phyloP scores from a whole-genome alignment of 208 protist genomes.

The Leishmania tropica region DNA sequence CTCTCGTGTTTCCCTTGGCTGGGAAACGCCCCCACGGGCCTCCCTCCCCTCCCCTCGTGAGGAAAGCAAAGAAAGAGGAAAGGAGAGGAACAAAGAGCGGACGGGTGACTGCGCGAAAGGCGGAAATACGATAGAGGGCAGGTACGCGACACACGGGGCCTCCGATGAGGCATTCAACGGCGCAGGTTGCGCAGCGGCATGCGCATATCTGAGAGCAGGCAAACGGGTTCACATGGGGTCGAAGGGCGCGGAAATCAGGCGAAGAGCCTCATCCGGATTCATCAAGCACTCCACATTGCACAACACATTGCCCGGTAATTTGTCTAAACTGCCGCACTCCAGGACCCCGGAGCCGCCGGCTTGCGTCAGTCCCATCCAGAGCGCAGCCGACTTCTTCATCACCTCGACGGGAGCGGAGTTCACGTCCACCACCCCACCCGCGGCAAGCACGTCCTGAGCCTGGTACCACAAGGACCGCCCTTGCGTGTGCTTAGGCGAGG shows the following conservation, averaged over 20 bases:
- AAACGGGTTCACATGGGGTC: background rate
- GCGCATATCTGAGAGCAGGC: no score
- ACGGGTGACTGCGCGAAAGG: background rate
- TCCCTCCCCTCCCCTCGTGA: background rate
- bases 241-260: conserved; percentile 15
- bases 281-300: conserved; percentile 70
- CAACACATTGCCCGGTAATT: background rate
- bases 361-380: background rate
- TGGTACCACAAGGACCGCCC: conserved; percentile 60
- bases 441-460: conserved; percentile 62
- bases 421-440: conserved; percentile 70
- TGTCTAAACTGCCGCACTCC: background rate
- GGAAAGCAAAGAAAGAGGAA: background rate
- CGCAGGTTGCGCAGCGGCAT: background rate
- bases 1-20: no score
- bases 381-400: background rate
- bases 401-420: conserved; percentile 76
- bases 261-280: conserved; percentile 49
- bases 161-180: background rate
- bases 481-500: conserved; percentile 13
- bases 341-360: background rate
- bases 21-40: no score
- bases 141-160: background rate
- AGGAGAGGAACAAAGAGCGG: background rate
- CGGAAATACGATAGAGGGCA: background rate